Evolutionary conservation across 2,329 filamentous ascomycete species (phyloP), one percentile per base, ranked within the genome.

Genomic region (Shiraia sp.): DNA sequence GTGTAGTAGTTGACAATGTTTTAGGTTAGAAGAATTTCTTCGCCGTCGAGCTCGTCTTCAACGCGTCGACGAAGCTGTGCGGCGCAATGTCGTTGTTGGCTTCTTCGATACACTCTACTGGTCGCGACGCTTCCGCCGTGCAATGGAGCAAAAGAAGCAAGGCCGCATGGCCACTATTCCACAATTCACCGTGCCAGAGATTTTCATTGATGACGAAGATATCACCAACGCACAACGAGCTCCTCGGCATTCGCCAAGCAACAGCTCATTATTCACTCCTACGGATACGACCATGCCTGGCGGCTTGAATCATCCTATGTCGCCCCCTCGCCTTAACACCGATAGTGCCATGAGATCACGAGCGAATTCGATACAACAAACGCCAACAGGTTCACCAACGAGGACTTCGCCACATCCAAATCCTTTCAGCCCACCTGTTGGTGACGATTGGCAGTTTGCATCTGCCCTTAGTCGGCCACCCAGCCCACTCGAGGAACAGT

Each of bases 51-150:
- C 91, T 23, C 83, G 92, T 38, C 78, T 99, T 33, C 92, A 97
- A 67, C 86, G 92, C 47, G 92, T 99, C 1, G 90, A 99, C 59
- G 92, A 99, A 70, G 90, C 93, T 55, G 90, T 97, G 30, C 87
- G 90, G 43, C 84, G 95, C 43, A 88, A 92, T 50, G 84, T 91
- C 19, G 93, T 99, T 8, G 81, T 93, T 30, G 90, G 91, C 28
- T 99, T 99, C 74, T 97, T 99, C 69, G 88, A 97, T 66, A 97
- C 91, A 10, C 71, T 93, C 73, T 91, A 92, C 72, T 96, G 89
- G 84, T 83, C 86, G 28, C 84, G 91, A 31, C 80, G 82, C 54
- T 96, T 96, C 76, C 85, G 88, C 55, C 83, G 83, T 38, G 80
- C 85, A 43, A 77, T 89, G 65, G 84, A 90, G 26, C 78, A 77